Evolutionary conservation across 2,329 filamentous ascomycete genomes (phyloP), one percentile per base, ranked within the genome.

Genomic region (Tympanopsis confertula): DNA sequence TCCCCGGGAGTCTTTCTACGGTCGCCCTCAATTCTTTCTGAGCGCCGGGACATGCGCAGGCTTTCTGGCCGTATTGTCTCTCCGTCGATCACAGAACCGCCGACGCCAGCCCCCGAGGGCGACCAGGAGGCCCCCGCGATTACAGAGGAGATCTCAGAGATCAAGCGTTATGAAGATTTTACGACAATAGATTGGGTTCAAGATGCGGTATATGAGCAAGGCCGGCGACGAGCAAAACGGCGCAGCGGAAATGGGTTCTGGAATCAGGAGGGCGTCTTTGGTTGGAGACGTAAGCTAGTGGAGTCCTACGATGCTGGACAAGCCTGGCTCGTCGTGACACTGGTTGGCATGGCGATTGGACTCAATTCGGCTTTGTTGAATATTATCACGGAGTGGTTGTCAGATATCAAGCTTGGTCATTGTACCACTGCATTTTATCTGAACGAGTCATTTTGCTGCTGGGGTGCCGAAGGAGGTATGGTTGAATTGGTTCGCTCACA

Each of bases 371-470:
- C 86, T 0, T 78, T 94, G 41, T 64, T 98, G 42, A 96, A 94
- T 54, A 96, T 98, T 47, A 75, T 93, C 32, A 96, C 89, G 7
- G 91, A 98, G 61, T 98, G 91, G 89, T 66, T 98, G 44, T 83
- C 86, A 24, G 91, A 98, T 61, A 80, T 95, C 55, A 98, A 96
- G 65, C 68, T 89, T 52, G 91, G 91, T n/a, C 81, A 95, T 60
- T 98, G 91, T 67, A 83, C 79, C 12, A 95, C 88, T 5, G 89
- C 80, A 3, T 98, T 96, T 58, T 98, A 98, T 55, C 70, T 98
- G 41, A 98, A 98, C 58, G 86, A 96, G 68, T 82, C 76, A 56
- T 98, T 98, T 58, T 98, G 91, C 61, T 98, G 91, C 57, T 98
- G 88, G 87, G 91, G 91, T 26, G 84, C 91, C 39, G 87, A 95